Evolutionary conservation across 495 filamentous ascomycete species (phyloP).

Genomic region (Filosporella fistucella): DNA sequence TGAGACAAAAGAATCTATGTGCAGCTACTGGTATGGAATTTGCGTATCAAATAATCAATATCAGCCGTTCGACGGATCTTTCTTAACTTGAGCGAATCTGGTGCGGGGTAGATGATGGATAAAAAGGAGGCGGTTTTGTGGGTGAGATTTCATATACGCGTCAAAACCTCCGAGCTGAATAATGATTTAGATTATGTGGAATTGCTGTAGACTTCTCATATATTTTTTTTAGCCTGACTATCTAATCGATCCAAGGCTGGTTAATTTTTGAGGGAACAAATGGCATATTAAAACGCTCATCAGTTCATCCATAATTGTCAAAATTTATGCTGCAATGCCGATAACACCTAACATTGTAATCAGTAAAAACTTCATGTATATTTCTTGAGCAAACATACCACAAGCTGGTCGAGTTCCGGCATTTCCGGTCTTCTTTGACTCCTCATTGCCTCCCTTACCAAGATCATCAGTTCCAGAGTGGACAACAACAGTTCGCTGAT

Average conservation of each 20-base stretch:
- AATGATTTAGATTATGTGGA: too few species aligned
- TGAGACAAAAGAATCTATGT: too few species aligned
- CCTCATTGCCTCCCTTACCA: conserved; percentile 80
- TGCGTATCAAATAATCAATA: too few species aligned
- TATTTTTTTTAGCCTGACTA: neutral
- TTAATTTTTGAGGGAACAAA: neutral
- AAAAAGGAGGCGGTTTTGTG: too few species aligned
- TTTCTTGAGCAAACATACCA: conserved; percentile 47
- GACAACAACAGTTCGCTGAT: conserved; percentile 86
- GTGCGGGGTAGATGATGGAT: too few species aligned
- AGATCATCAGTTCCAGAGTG: conserved; percentile 95
- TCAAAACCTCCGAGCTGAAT: too few species aligned
- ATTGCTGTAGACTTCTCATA: too few species aligned
- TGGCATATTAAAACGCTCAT: neutral
- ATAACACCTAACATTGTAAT: conserved; percentile 62
- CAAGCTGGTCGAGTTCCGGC: conserved; percentile 90
- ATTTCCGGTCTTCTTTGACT: conserved; percentile 97
- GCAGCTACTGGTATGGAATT: too few species aligned
- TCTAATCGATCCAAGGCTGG: neutral
- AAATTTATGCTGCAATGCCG: conserved; percentile 64
- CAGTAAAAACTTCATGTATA: conserved; percentile 1
- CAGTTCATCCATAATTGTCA: neutral
- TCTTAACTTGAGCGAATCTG: too few species aligned
- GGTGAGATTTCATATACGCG: too few species aligned
- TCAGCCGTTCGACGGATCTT: too few species aligned